Conservation (phyloP, 208 protist genomes). For the Trypanosoma congolense region DNA sequence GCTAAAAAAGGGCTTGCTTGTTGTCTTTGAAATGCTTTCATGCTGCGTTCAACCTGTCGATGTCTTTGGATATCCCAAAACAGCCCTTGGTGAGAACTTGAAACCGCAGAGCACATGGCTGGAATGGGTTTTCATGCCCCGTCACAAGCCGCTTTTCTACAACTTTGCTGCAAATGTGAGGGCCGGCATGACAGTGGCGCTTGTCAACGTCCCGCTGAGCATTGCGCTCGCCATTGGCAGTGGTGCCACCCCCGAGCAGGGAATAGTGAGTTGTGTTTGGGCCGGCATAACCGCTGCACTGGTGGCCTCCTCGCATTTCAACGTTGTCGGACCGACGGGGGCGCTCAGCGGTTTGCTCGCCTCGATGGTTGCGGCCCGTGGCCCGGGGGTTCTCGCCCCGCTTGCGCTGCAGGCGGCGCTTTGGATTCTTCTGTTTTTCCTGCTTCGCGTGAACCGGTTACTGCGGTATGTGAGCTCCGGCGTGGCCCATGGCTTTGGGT, state of each 20-base stretch:
- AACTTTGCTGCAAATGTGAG: conserved; percentile 17
- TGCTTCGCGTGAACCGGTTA: conserved; percentile 22
- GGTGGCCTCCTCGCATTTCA: conserved; percentile 28
- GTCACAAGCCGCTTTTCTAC: conserved; percentile 25
- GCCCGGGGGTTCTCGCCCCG: conserved; percentile 13
- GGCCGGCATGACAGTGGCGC: conserved; percentile 21
- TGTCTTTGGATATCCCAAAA: conserved; percentile 28
- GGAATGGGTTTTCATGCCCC: conserved; percentile 27
- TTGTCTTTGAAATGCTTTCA: too few relatives aligned
- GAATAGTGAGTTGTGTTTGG: conserved; percentile 31
- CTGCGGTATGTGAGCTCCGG: conserved; percentile 28
- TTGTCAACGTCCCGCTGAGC: conserved; percentile 29
- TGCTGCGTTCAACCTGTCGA: conserved; percentile 17
- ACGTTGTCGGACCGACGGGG: conserved; percentile 29
- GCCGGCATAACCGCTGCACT: conserved; percentile 16
- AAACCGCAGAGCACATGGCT: conserved; percentile 24
- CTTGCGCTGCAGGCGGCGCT: conserved; percentile 22
- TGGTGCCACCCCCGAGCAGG: conserved; percentile 22
- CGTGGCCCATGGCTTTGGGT: conserved; percentile 28
- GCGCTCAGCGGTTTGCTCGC: conserved; percentile 26
- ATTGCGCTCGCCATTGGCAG: conserved; percentile 31
- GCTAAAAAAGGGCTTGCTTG: too few relatives aligned
- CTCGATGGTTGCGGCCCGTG: conserved; percentile 20
- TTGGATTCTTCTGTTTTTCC: conserved; percentile 27
- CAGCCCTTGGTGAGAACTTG: conserved; percentile 21